Percentiles rank a stretch among this genome's conserved stretches.
Evolutionary conservation across 306 rosid species (phyloP).

Genomic region (Citrullus mucosospermus): DNA sequence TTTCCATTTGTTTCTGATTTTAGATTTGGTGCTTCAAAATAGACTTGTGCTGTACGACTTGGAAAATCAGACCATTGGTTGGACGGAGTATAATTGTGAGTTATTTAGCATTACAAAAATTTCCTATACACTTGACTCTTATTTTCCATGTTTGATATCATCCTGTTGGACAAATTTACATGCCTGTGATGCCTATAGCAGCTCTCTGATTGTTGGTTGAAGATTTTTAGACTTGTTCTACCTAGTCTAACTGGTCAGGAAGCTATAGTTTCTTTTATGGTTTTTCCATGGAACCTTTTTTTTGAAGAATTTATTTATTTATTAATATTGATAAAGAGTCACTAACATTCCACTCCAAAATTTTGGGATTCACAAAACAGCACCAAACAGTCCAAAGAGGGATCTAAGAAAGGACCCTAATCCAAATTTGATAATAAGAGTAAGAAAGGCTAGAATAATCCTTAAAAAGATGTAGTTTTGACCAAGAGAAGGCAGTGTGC

Average conservation of each 20-base stretch:
- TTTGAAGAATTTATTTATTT: not conserved
- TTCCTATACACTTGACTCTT: not conserved
- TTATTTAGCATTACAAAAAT: not conserved
- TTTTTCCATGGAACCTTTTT: conserved; percentile 2
- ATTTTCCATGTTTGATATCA: not conserved
- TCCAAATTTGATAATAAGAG: not conserved
- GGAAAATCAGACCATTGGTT: conserved; percentile 14
- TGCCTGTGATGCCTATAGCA: not conserved
- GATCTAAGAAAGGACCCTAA: not conserved
- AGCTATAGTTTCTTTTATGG: not conserved
- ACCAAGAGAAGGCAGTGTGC: not conserved
- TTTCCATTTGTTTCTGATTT: not conserved
- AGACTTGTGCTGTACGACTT: conserved; percentile 11
- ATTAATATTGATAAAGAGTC: not conserved
- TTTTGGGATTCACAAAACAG: not conserved
- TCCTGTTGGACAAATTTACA: not conserved
- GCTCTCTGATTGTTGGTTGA: not conserved
- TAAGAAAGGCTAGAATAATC: not conserved
- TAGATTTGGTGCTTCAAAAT: conserved; percentile 18
- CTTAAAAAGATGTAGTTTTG: no score
- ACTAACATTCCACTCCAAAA: not conserved
- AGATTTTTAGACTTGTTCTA: not conserved
- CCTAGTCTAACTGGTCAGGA: not conserved
- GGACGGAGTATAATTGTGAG: conserved; percentile 15
- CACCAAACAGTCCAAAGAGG: not conserved